Evolutionary conservation across 305 asterid species (phyloP).

Genomic region (Fraxinus xanthoxyloides): DNA sequence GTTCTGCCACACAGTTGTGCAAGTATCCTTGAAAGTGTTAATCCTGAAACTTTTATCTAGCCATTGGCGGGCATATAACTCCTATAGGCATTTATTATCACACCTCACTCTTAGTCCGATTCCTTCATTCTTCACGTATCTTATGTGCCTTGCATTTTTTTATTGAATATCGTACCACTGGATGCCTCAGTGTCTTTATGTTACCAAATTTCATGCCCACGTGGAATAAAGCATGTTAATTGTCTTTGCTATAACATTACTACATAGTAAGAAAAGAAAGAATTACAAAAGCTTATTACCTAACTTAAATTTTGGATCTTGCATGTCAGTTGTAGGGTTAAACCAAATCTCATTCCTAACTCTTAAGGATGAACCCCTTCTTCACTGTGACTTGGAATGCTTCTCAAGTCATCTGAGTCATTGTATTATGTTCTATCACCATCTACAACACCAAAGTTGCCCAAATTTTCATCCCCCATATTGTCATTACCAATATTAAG

Average conservation of each 20-base stretch:
- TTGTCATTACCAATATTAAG: neutral
- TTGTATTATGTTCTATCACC: too few species aligned
- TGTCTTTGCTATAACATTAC: neutral
- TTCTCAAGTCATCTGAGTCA: too few species aligned
- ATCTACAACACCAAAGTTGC: too few species aligned
- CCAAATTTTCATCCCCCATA: neutral
- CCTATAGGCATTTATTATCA: neutral
- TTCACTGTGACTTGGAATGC: too few species aligned
- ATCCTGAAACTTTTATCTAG: neutral
- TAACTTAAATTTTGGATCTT: too few species aligned
- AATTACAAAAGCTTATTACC: neutral
- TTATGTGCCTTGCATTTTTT: too few species aligned
- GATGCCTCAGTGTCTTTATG: neutral
- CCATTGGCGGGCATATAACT: neutral
- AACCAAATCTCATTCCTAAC: neutral
- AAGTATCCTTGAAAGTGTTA: neutral
- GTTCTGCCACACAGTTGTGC: neutral
- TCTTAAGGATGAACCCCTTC: neutral
- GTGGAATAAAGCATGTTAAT: neutral
- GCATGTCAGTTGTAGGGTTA: neutral
- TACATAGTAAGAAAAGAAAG: neutral
- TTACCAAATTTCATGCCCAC: neutral
- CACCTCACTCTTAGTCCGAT: neutral
- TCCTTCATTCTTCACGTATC: neutral
- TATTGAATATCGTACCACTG: neutral